These are phyloP conservation scores for Claviceps fusiformis DNA, from an alignment of 2,329 filamentous ascomycete species.

Conservation along the genomic window DNA sequence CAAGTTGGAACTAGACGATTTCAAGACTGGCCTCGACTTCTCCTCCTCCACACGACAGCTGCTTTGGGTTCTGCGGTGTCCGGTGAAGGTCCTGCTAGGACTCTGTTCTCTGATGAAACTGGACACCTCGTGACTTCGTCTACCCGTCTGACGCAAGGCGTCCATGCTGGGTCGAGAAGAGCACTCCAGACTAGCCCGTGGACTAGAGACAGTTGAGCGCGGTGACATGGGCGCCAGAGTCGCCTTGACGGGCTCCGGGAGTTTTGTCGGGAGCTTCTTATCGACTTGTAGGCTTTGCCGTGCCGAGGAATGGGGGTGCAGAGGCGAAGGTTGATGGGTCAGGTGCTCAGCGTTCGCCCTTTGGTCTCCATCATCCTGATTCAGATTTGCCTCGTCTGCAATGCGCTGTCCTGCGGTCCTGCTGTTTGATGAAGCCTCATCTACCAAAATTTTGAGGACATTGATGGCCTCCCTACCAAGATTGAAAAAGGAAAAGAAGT, in stretches of 20 bases:
- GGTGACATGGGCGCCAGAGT: constrained; percentile 43
- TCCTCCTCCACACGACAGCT: constrained; percentile 32
- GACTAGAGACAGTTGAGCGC: constrained; percentile 31
- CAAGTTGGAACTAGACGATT: constrained; percentile 61
- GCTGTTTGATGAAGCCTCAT: constrained; percentile 40
- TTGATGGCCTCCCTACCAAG: constrained; percentile 72
- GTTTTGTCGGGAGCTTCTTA: constrained; percentile 24
- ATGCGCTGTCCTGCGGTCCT: constrained; percentile 12
- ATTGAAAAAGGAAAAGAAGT: constrained; percentile 93
- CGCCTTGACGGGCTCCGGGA: constrained; percentile 46
- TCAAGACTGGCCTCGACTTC: constrained; percentile 37
- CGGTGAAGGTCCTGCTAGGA: constrained; percentile 50
- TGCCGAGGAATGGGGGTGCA: constrained; percentile 8
- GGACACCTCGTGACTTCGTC: constrained; percentile 41
- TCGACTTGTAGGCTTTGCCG: constrained; percentile 13
- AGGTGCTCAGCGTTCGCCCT: background rate
- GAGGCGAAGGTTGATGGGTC: background rate
- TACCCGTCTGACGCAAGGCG: constrained; percentile 29
- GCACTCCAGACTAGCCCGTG: constrained; percentile 40
- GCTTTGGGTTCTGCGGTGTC: constrained; percentile 37
- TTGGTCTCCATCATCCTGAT: background rate
- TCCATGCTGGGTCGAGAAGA: constrained; percentile 39
- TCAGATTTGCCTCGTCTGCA: constrained; percentile 7
- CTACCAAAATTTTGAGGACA: constrained; percentile 59
- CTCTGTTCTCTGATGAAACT: constrained; percentile 27